phyloP scores from a whole-genome alignment of 805 yeast genomes.

The Candida coquimbonensis region DNA sequence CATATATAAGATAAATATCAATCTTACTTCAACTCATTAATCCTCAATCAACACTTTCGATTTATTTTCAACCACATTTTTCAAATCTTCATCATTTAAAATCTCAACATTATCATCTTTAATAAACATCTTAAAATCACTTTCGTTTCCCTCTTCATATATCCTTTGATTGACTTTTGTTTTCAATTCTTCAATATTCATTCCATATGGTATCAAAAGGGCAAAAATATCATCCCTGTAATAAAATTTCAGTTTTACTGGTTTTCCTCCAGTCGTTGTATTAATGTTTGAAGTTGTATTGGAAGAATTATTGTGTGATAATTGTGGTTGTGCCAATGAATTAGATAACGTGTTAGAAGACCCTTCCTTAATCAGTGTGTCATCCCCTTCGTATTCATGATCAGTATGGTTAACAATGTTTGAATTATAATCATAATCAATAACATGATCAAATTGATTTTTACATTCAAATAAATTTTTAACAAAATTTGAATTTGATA shows the following conservation, averaged over 20 bases:
- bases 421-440: no score
- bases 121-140: slow-evolving; percentile 28
- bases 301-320: neutral
- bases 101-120: slow-evolving; percentile 29
- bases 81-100: slow-evolving; percentile 26
- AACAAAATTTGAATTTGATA: slow-evolving; percentile 64
- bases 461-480: slow-evolving; percentile 59
- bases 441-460: slow-evolving; percentile 27
- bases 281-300: no score
- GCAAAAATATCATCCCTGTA: slow-evolving; percentile 80
- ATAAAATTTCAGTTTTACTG: slow-evolving; percentile 61
- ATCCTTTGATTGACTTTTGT: slow-evolving; percentile 46
- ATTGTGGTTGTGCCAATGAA: neutral
- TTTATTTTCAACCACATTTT: slow-evolving; percentile 27
- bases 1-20: neutral
- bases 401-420: no score
- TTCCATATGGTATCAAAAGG: slow-evolving; percentile 43
- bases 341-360: slow-evolving; percentile 15
- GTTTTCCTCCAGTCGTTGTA: slow-evolving; percentile 5
- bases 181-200: slow-evolving; percentile 42
- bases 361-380: slow-evolving; percentile 11
- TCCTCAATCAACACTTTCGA: slow-evolving; percentile 32
- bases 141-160: slow-evolving; percentile 26
- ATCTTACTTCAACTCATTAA: slow-evolving; percentile 4
- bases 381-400: no score